A percentile compares a stretch with the other conserved stretches of the same genome.
phyloP scores from a whole-genome alignment of 2,329 filamentous ascomycete genomes.

The Aspergillus puulaauensis region DNA sequence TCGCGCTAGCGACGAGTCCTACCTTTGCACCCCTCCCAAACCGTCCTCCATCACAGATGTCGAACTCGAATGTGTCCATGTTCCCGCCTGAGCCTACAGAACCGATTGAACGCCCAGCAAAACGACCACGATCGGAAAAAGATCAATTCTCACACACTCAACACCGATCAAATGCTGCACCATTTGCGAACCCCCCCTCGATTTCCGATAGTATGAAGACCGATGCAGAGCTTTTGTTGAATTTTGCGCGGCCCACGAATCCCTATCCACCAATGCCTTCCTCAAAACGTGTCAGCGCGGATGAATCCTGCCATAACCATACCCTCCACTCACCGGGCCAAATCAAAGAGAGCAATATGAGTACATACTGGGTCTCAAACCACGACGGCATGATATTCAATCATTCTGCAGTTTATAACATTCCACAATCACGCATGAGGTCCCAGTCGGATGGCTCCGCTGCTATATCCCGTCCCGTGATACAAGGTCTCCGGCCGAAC shows the following conservation, averaged over 20 bases:
- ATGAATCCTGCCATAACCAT: constrained; percentile 29
- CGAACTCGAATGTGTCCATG: constrained; percentile 24
- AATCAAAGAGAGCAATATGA: constrained; percentile 20
- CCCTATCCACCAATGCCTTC: constrained; percentile 26
- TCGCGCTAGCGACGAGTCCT: constrained; percentile 51
- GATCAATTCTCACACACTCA: constrained; percentile 44
- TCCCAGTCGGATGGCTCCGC: constrained; percentile 45
- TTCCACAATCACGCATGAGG: constrained; percentile 37
- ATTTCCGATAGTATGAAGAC: constrained; percentile 44
- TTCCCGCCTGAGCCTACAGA: constrained; percentile 31
- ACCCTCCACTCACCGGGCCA: constrained; percentile 24
- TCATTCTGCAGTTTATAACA: constrained; percentile 16
- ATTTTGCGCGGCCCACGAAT: constrained; percentile 43
- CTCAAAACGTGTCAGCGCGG: constrained; percentile 32
- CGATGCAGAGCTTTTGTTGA: constrained; percentile 50
- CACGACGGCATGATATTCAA: constrained; percentile 18
- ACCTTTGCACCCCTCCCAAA: constrained; percentile 39
- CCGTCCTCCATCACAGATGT: constrained; percentile 30
- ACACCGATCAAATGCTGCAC: constrained; percentile 24
- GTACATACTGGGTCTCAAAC: constrained; percentile 15
- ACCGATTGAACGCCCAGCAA: constrained; percentile 52
- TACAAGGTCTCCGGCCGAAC: constrained; percentile 37
- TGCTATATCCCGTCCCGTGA: constrained; percentile 35
- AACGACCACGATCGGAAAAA: constrained; percentile 61
- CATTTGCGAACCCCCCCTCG: constrained; percentile 31